phyloP scores from a whole-genome alignment of 441 rosid genomes.

The Corymbia calophylla region DNA sequence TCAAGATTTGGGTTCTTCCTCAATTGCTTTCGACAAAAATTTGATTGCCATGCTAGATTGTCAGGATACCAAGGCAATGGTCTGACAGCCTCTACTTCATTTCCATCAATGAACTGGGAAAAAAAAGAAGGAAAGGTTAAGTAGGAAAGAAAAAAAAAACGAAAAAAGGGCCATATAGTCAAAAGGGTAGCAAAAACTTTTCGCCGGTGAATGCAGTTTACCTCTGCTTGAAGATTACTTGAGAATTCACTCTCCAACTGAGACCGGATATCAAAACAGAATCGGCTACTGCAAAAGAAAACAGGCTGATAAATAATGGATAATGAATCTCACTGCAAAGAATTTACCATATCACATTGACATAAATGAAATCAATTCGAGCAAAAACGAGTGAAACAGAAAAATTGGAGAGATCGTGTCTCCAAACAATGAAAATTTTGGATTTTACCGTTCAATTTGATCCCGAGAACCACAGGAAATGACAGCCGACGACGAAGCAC shows the following conservation, averaged over 20 bases:
- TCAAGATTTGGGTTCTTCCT: constrained; percentile 87
- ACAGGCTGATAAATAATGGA: background rate
- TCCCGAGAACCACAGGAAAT: background rate
- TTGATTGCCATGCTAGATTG: constrained; percentile 94
- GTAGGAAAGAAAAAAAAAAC: background rate
- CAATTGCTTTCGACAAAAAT: constrained; percentile 84
- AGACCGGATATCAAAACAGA: background rate
- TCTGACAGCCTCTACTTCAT: constrained; percentile 71
- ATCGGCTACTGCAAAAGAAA: background rate
- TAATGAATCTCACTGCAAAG: background rate
- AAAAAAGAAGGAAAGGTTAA: background rate
- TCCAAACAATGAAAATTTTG: background rate
- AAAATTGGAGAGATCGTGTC: background rate
- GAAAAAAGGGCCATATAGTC: background rate
- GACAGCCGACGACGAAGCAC: background rate
- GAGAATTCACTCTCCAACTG: background rate
- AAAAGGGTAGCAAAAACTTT: background rate
- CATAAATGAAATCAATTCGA: background rate
- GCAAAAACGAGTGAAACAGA: background rate
- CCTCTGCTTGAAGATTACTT: constrained; percentile 58
- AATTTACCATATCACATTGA: background rate
- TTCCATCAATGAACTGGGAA: constrained; percentile 51
- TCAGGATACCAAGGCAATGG: constrained; percentile 95
- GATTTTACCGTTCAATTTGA: background rate
- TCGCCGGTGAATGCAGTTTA: background rate